A percentile compares a stretch with the other conserved stretches of the same genome.
phyloP scores from a whole-genome alignment of 2,329 filamentous ascomycete species.

The Paracorniculantispora psalliotae region DNA sequence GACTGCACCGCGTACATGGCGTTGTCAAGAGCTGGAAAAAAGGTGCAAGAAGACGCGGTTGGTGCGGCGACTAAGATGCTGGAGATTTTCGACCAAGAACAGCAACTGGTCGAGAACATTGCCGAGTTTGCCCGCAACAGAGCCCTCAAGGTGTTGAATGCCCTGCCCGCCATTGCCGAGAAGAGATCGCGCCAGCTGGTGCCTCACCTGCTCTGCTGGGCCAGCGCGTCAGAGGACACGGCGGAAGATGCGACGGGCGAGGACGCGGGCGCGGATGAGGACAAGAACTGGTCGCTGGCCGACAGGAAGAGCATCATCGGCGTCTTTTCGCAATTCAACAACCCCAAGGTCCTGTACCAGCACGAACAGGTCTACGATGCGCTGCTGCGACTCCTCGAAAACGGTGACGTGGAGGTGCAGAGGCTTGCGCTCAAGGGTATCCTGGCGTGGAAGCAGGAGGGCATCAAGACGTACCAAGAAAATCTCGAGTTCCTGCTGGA shows the following conservation, averaged over 20 bases:
- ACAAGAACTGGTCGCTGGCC: conserved; percentile 60
- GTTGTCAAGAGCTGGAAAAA: conserved; percentile 48
- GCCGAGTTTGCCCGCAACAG: conserved; percentile 63
- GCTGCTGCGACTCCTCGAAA: conserved; percentile 70
- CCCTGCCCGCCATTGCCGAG: conserved; percentile 73
- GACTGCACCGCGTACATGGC: conserved; percentile 72
- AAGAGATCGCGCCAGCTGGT: conserved; percentile 80
- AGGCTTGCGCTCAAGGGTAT: conserved; percentile 79
- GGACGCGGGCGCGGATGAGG: conserved; percentile 37
- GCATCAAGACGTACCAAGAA: conserved; percentile 73
- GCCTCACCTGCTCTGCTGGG: conserved; percentile 81
- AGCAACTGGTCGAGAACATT: conserved; percentile 47
- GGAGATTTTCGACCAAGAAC: conserved; percentile 58
- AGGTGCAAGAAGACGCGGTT: conserved; percentile 48
- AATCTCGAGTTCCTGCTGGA: conserved; percentile 83
- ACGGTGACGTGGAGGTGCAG: conserved; percentile 88
- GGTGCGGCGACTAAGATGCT: conserved; percentile 55
- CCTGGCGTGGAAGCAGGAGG: conserved; percentile 80
- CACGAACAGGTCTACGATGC: conserved; percentile 70
- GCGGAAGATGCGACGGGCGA: conserved; percentile 41
- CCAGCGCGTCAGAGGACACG: conserved; percentile 45
- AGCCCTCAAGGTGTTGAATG: conserved; percentile 72
- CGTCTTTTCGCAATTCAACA: conserved; percentile 79
- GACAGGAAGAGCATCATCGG: conserved; percentile 81
- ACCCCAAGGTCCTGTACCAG: conserved; percentile 78